phyloP scores from a whole-genome alignment of 495 filamentous ascomycete species.

The Aspergillus kassunensis region DNA sequence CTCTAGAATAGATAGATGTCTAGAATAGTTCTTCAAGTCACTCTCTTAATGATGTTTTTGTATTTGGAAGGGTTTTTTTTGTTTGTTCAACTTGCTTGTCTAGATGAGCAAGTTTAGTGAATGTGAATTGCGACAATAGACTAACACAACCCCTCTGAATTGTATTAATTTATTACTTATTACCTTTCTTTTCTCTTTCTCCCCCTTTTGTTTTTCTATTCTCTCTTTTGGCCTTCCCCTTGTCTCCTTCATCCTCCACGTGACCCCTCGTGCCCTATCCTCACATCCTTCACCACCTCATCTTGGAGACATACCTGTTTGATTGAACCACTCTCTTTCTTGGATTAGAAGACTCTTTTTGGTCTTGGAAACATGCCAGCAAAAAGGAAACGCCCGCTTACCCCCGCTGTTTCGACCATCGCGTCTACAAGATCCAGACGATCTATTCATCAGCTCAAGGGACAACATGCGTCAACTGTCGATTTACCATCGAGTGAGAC shows the following conservation, averaged over 20 bases:
- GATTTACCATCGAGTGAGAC: too few species aligned
- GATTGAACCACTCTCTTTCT: background rate
- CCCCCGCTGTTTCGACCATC: background rate
- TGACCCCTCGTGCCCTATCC: slow-evolving; percentile 15
- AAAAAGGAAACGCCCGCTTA: background rate
- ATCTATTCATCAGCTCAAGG: background rate
- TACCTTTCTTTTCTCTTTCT: background rate
- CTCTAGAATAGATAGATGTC: too few species aligned
- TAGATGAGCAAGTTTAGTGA: background rate
- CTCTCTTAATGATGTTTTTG: too few species aligned
- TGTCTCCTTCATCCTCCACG: slow-evolving; percentile 8
- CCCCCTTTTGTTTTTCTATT: background rate
- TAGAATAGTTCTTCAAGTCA: too few species aligned
- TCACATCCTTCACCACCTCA: background rate
- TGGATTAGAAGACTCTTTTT: background rate
- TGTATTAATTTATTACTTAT: background rate
- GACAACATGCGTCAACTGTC: background rate
- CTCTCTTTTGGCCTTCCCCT: background rate
- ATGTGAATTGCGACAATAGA: background rate
- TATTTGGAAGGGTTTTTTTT: too few species aligned
- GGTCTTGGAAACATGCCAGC: background rate
- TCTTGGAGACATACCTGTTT: background rate
- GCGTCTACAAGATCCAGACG: slow-evolving; percentile 1
- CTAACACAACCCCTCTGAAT: background rate
- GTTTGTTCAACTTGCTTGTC: background rate